Evolutionary conservation across 345 rosid genomes (phyloP).

Genomic region (Acer negundo): DNA sequence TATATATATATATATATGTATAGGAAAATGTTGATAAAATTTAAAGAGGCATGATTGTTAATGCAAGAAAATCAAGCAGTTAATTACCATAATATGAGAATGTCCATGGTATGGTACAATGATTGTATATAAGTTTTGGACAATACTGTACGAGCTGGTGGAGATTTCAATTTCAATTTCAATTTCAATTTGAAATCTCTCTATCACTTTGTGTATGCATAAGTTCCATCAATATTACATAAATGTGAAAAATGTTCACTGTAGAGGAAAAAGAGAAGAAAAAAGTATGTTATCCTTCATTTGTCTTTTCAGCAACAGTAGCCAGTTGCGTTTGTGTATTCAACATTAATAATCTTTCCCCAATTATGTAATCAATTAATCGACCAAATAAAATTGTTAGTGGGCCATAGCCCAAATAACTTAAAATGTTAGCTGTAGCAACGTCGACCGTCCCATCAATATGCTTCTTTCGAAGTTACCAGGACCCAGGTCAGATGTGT

Average conservation of each 20-base stretch:
- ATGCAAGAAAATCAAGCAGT: not conserved
- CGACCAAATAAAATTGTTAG: constrained; percentile 2
- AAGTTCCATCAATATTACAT: constrained; percentile 21
- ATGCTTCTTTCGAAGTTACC: not conserved
- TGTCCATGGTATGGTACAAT: not conserved
- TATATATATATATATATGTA: not conserved
- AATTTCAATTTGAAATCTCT: not conserved
- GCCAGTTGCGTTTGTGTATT: constrained; percentile 19
- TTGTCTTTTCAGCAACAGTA: constrained; percentile 6
- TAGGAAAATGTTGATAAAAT: not conserved
- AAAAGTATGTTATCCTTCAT: constrained; percentile 3
- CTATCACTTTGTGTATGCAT: constrained; percentile 1
- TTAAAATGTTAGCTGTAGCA: not conserved
- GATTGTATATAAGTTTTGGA: not conserved
- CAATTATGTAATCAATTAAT: constrained; percentile 3
- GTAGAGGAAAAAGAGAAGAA: constrained; percentile 15
- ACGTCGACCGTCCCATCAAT: constrained; percentile 17
- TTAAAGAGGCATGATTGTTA: not conserved
- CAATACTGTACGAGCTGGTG: too few relatives aligned
- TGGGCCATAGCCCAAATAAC: constrained; percentile 18
- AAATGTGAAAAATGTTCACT: constrained; percentile 25
- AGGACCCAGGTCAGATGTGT: not conserved
- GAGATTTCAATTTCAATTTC: too few relatives aligned
- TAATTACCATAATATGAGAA: too few relatives aligned
- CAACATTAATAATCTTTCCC: not conserved